Evolutionary conservation across 345 rosid genomes (phyloP).

Genomic region (Salix arbutifolia): DNA sequence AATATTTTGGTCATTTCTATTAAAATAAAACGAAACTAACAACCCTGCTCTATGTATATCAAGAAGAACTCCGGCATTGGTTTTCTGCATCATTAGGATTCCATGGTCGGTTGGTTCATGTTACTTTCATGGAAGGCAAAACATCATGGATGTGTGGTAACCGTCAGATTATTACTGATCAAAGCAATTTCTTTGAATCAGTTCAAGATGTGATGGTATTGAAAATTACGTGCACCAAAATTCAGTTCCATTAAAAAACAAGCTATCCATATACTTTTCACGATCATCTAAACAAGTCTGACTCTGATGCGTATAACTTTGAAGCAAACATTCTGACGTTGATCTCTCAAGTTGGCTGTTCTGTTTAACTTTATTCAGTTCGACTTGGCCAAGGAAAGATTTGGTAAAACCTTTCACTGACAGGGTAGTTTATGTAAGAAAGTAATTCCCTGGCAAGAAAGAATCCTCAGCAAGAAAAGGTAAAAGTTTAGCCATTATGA

Average conservation of each 20-base stretch:
- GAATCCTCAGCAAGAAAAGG: background rate
- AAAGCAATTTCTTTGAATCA: background rate
- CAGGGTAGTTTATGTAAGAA: background rate
- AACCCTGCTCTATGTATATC: background rate
- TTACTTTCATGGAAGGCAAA: background rate
- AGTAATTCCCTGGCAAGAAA: too few species aligned
- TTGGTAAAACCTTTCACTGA: background rate
- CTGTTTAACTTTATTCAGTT: background rate
- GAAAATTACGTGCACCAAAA: background rate
- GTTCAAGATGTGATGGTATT: background rate
- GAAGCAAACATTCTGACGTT: background rate
- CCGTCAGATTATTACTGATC: background rate
- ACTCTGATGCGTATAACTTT: background rate
- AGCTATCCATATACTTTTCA: background rate
- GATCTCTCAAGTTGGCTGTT: background rate
- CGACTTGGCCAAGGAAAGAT: background rate
- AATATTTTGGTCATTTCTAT: too few species aligned
- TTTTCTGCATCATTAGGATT: background rate
- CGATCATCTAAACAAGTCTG: background rate
- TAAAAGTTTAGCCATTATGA: background rate
- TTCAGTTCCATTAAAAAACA: background rate
- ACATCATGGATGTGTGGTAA: background rate
- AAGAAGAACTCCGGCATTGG: background rate
- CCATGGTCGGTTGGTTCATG: background rate
- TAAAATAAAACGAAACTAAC: too few species aligned